Percentiles rank a stretch among this genome's conserved stretches.
These are phyloP conservation scores for Kickxella alabastrina DNA, from an alignment of 192 early-diverging fungal genomes.

Conservation along the genomic window DNA sequence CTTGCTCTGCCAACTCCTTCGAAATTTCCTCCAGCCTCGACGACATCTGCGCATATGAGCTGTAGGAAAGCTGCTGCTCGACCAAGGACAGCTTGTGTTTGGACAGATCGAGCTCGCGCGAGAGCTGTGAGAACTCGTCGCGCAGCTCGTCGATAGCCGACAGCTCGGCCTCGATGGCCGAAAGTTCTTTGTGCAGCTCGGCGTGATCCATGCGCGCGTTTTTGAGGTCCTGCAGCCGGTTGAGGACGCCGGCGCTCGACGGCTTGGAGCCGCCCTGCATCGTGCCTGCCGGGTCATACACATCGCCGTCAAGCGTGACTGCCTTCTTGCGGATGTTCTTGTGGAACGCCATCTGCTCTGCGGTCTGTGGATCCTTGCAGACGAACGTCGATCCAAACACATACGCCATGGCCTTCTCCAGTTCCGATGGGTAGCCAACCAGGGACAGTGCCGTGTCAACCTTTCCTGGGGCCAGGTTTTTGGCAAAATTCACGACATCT, in stretches of 20 bases:
- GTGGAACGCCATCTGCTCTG: slow-evolving; percentile 87
- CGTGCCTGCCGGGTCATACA: slow-evolving; percentile 92
- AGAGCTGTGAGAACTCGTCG: slow-evolving; percentile 56
- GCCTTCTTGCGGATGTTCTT: slow-evolving; percentile 75
- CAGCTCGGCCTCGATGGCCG: slow-evolving; percentile 55
- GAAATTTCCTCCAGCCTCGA: slow-evolving; percentile 32
- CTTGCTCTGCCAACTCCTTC: slow-evolving; percentile 54
- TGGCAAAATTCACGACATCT: slow-evolving; percentile 57
- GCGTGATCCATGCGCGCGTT: slow-evolving; percentile 55
- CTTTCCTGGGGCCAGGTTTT: slow-evolving; percentile 80
- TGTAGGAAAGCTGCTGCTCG: slow-evolving; percentile 74
- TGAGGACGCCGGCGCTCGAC: slow-evolving; percentile 64
- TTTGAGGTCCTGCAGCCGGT: slow-evolving; percentile 71
- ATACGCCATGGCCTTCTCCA: slow-evolving; percentile 82
- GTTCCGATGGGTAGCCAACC: slow-evolving; percentile 73
- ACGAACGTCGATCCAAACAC: slow-evolving; percentile 94
- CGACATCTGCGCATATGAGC: slow-evolving; percentile 65
- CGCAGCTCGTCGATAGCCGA: slow-evolving; percentile 54
- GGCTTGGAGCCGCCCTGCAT: slow-evolving; percentile 89
- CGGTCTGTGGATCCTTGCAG: slow-evolving; percentile 77
- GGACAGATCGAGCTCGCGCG: slow-evolving; percentile 68
- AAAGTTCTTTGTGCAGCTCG: slow-evolving; percentile 51
- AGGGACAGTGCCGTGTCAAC: slow-evolving; percentile 85
- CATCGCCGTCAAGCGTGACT: slow-evolving; percentile 96
- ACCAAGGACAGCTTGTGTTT: slow-evolving; percentile 72